These are phyloP conservation scores for Aspergillus terreus DNA, from an alignment of 2,329 filamentous ascomycete genomes.

Conservation along the genomic window DNA sequence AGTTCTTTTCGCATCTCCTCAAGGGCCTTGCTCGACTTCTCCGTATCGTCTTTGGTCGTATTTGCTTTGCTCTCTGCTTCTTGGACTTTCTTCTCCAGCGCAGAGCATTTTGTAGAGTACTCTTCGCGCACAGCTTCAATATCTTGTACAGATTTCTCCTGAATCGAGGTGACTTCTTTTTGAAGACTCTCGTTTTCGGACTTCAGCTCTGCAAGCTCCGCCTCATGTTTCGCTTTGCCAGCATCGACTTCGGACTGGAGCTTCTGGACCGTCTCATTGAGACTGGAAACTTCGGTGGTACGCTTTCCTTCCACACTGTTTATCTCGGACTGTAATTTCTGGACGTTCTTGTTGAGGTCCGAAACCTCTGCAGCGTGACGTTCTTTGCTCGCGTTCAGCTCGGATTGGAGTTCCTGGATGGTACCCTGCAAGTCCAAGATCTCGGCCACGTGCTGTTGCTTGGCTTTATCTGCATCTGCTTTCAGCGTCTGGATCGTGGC, in stretches of 20 bases:
- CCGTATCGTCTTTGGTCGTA: constrained; percentile 39
- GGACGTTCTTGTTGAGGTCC: constrained; percentile 55
- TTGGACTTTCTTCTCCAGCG: constrained; percentile 51
- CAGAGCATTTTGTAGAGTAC: constrained; percentile 41
- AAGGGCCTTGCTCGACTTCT: constrained; percentile 7
- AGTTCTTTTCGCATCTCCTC: neutral
- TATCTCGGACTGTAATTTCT: constrained; percentile 49
- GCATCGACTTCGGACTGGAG: constrained; percentile 48
- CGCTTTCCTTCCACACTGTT: constrained; percentile 32
- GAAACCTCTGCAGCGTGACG: constrained; percentile 54
- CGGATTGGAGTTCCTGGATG: constrained; percentile 55
- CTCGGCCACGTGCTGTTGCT: constrained; percentile 59
- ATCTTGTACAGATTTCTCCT: constrained; percentile 48
- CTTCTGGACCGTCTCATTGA: constrained; percentile 56
- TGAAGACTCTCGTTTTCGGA: constrained; percentile 58
- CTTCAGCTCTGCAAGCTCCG: constrained; percentile 58
- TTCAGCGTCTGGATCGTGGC: constrained; percentile 58
- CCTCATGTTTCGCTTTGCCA: constrained; percentile 55
- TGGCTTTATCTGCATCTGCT: constrained; percentile 47
- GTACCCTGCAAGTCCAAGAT: constrained; percentile 58
- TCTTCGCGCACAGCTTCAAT: constrained; percentile 55
- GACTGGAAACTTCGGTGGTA: constrained; percentile 58
- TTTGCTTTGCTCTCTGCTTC: constrained; percentile 26
- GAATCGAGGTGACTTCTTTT: constrained; percentile 38
- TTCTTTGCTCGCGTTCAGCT: constrained; percentile 46